Base-by-base conservation (phyloP, 1,139 yeast species). In the Suhomyces bokatorum region DNA sequence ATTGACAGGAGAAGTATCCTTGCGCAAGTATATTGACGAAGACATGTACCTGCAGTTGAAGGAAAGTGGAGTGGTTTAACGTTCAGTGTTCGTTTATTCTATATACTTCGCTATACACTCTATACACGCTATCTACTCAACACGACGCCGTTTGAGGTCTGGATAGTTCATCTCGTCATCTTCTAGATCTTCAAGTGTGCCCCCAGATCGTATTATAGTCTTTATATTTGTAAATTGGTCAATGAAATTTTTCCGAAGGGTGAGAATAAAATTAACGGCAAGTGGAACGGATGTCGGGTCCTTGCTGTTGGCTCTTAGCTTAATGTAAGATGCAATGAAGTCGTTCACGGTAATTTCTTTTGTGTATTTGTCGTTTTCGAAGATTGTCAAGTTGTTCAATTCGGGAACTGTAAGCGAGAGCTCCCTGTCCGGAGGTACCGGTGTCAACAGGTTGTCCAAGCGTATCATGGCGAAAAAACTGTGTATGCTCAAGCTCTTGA, bases 1-100 rank as follows among this genome's bases (percentile, higher is more conserved):
- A 0, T 62, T 83, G 47, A 71, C 77, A n/a, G 93, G 86, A 15
- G 96, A 87, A 39, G 96, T 96, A 6, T 76, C 79, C 3, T 62
- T 91, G 45, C 75, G 78, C 44, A 84, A 83, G 54, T 89, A 85
- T 58, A 76, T 93, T 32, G 95, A 85, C 45, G 64, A 69, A 1
- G 85, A 79, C 1, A 64, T 87, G 24, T 79, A 75, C 51, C 69
- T 69, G 7, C 78, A 79, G 49, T 63, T 89, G 51, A 69, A 70
- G 48, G 80, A 76, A 32, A 67, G 75, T 32, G 87, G 76, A 2
- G 44, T 65, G 2, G 15, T 37, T 16, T 37, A 37, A 37, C 9
- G n/a, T n/a, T 27, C 20, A 7, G 33, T 12, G n/a, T 35, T 13
- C 40, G 35, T 30, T 24, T 37, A 37, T 29, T 29, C 38, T 35